Base-by-base conservation (phyloP, 2,329 filamentous ascomycete genomes). In the Colletotrichum sojae region DNA sequence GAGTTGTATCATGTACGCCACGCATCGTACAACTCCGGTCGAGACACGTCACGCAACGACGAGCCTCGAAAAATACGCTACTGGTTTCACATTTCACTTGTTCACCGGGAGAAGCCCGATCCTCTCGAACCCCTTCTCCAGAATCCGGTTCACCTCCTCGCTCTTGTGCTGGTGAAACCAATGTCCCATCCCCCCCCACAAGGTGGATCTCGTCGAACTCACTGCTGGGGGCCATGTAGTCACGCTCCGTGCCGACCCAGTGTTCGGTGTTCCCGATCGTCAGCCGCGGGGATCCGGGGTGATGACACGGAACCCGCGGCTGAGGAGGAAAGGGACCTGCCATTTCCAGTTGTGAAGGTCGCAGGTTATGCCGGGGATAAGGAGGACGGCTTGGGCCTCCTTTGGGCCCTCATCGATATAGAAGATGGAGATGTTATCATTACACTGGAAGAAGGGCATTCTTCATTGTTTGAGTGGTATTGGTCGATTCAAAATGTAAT, bases 321-420 rank as follows among this genome's bases (percentile, higher is more conserved):
- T 6, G 3, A 67, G 25, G 27, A 69, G 56, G 16, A 51, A 61
- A 5, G 45, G 63, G 9, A 69, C 36, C 27, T 69, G 63, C 63
- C 56, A 69, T 16, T 66, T 60, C 56, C 56, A 69, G 6, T 57
- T 55, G 52, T 61, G 67, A 2, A 57, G 40, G 43, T 67, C 51
- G 8, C 51, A 69, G 10, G 45, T 54, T 5, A 67, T 59, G 0
- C 51, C 51, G 31, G 62, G 67, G 12, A 67, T 55, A 3, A 69
- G 45, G 6, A 67, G 16, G 0, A 61, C 46, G 1, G 18, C 20
- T 13, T 46, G 43, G 9, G 51, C 45, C 5, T 65, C 63, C 27
- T 57, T 51, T 5, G 52, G 52, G 2, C 67, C 57, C 20, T 67
- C 67, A 15, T 70, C 51, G 3, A 70, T 18, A 12, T 54, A 67